Conservation (phyloP, 2,329 filamentous ascomycete species). For the Botrytis byssoidea region DNA sequence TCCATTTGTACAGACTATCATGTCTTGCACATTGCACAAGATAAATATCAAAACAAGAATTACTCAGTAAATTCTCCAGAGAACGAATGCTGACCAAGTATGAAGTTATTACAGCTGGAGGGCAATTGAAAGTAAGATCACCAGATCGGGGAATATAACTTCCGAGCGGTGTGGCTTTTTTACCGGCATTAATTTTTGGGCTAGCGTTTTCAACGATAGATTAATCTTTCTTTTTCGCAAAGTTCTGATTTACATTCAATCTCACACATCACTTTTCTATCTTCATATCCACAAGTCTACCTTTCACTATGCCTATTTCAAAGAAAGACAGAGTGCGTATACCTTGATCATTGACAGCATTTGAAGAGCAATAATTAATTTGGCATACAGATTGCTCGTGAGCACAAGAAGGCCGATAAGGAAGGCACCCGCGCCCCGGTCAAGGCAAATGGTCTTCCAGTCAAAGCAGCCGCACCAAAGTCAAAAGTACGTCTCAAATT, state of each 20-base stretch:
- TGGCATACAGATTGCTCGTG: slow-evolving; percentile 46
- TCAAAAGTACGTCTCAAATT: slow-evolving; percentile 43
- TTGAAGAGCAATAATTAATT: not conserved
- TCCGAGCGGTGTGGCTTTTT: not conserved
- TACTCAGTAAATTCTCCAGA: not conserved
- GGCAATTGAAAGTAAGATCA: too few species aligned
- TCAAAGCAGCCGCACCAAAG: slow-evolving; percentile 54
- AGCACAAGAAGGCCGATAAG: slow-evolving; percentile 55
- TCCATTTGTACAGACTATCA: not conserved
- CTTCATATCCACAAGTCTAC: not conserved
- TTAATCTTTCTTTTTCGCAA: slow-evolving; percentile 14
- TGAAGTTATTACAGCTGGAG: not conserved
- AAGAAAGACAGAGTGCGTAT: slow-evolving; percentile 47
- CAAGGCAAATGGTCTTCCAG: slow-evolving; percentile 54
- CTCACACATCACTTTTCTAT: not conserved
- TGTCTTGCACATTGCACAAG: not conserved
- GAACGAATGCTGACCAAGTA: not conserved
- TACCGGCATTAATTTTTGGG: not conserved
- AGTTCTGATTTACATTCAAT: not conserved
- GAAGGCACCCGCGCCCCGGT: slow-evolving; percentile 54
- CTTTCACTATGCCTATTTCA: slow-evolving; percentile 43
- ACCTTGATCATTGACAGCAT: not conserved
- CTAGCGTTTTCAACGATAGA: not conserved
- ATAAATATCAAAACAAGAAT: not conserved
- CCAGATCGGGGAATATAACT: too few species aligned